These are phyloP conservation scores for Aspergillus transmontanensis DNA, from an alignment of 2,329 filamentous ascomycete genomes.

Conservation along the genomic window DNA sequence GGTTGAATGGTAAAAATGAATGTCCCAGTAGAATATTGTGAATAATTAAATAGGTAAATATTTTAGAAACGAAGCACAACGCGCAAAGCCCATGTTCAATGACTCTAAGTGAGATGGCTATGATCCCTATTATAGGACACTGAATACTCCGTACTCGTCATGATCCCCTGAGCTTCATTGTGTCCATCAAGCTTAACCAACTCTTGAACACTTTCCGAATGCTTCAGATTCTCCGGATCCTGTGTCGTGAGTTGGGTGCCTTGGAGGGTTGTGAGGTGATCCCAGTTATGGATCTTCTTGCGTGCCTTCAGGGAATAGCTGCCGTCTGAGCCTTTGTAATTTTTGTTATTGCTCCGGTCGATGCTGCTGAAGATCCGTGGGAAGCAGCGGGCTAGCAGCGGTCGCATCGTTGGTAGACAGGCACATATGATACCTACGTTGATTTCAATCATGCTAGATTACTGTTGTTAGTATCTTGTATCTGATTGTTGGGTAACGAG, in stretches of 20 bases:
- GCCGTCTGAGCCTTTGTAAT: background rate
- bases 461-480: background rate
- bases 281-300: conserved; percentile 16
- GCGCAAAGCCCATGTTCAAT: background rate
- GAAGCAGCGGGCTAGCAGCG: conserved; percentile 9
- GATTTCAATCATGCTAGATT: conserved; percentile 17
- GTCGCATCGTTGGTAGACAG: conserved; percentile 16
- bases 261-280: conserved; percentile 9
- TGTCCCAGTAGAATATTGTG: background rate
- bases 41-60: background rate
- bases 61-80: background rate
- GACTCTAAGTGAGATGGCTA: background rate
- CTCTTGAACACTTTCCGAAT: background rate
- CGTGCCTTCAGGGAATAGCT: conserved; percentile 3
- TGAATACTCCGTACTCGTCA: background rate
- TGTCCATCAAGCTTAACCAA: background rate
- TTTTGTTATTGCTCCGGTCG: background rate
- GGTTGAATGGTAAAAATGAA: background rate
- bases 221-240: background rate
- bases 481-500: rapidly evolving
- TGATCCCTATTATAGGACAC: background rate
- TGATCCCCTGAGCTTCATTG: background rate
- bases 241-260: background rate
- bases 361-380: conserved; percentile 7
- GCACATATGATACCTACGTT: conserved; percentile 22